Evolutionary conservation across 352 stramenopile genomes (phyloP).

Genomic region (Phytopythium boreale): DNA sequence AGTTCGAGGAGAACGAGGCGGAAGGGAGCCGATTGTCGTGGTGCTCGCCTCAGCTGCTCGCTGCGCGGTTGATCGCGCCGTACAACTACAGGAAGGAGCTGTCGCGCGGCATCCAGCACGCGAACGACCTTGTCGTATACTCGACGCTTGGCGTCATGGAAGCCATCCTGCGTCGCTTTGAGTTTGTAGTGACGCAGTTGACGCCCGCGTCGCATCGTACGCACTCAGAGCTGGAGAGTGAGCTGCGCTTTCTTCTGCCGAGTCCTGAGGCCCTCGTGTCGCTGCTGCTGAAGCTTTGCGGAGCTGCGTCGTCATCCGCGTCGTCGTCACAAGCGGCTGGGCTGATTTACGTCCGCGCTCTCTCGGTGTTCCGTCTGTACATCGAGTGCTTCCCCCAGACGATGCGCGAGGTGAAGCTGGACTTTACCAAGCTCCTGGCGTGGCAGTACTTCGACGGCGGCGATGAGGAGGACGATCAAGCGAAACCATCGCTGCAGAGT

Average conservation of each 20-base stretch:
- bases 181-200: conserved; percentile 30
- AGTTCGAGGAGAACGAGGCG: background rate
- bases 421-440: conserved; percentile 78
- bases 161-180: conserved; percentile 49
- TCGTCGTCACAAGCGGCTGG: conserved; percentile 19
- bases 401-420: conserved; percentile 82
- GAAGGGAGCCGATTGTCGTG: conserved; percentile 14
- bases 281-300: conserved; percentile 74
- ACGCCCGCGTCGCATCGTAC: conserved; percentile 9
- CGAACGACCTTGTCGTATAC: conserved; percentile 74
- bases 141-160: conserved; percentile 67
- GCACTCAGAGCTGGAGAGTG: conserved; percentile 45
- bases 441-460: conserved; percentile 48
- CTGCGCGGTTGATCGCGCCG: conserved; percentile 61
- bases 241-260: conserved; percentile 67
- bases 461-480: background rate
- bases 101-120: conserved; percentile 75
- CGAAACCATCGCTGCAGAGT: conserved; percentile 27
- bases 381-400: conserved; percentile 63
- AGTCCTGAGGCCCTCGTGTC: conserved; percentile 78
- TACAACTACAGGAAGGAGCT: conserved; percentile 77
- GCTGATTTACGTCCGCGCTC: conserved; percentile 71
- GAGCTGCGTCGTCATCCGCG: conserved; percentile 8
- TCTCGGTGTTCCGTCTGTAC: conserved; percentile 77
- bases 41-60: conserved; percentile 49